Evolutionary conservation across 2,329 filamentous ascomycete genomes (phyloP).

Genomic region (Meredithiella fracta): DNA sequence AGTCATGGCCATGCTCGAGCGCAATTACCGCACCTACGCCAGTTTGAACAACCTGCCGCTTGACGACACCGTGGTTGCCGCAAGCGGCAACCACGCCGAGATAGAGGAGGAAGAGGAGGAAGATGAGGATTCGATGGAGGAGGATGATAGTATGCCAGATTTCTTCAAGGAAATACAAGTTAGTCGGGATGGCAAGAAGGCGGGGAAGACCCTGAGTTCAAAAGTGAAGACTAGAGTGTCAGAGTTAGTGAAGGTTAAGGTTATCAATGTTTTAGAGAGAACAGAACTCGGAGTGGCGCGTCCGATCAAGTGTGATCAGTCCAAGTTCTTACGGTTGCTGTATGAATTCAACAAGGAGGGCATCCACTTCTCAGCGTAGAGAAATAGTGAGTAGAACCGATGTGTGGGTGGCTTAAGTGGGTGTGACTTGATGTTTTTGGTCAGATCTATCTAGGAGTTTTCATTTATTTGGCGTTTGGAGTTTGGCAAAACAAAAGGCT

Average conservation of each 20-base stretch:
- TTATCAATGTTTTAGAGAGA: constrained; percentile 67
- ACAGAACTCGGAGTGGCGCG: constrained; percentile 69
- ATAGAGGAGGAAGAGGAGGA: constrained; percentile 26
- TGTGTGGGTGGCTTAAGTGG: not conserved
- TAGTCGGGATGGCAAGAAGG: not conserved
- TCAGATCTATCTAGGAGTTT: not conserved
- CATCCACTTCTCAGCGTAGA: constrained; percentile 55
- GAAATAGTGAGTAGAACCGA: not conserved
- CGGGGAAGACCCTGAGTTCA: constrained; percentile 46
- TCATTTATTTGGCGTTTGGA: not conserved
- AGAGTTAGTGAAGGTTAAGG: constrained; percentile 71
- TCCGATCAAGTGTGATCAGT: constrained; percentile 77
- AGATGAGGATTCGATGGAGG: constrained; percentile 32
- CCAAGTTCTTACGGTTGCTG: constrained; percentile 71
- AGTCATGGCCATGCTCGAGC: constrained; percentile 64
- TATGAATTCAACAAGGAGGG: constrained; percentile 77
- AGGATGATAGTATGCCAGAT: constrained; percentile 56
- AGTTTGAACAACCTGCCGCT: constrained; percentile 67
- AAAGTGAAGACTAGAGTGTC: constrained; percentile 67
- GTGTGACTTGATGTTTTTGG: not conserved
- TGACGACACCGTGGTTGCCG: constrained; percentile 40
- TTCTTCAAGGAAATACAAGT: constrained; percentile 59
- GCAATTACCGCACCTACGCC: constrained; percentile 82
- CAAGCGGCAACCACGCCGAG: constrained; percentile 27
- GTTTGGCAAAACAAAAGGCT: not conserved